phyloP scores from a whole-genome alignment of 2,329 filamentous ascomycete species.

The Microdochium bolleyi region DNA sequence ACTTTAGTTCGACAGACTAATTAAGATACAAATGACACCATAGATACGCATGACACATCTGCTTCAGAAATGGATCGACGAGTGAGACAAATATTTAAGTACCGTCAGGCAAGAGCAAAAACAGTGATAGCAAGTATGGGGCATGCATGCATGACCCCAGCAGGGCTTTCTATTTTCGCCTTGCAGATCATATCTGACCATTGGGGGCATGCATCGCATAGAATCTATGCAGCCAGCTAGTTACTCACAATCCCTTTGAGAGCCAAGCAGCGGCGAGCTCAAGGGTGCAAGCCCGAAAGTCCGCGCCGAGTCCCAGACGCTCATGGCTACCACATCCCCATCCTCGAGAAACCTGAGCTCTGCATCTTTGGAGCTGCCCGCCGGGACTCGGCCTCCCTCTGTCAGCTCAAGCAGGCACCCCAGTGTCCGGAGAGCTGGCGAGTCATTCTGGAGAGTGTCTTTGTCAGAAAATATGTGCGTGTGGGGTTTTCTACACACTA shows the following conservation, averaged over 20 bases:
- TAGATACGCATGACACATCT: neutral
- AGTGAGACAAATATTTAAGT: neutral
- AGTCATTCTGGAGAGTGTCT: neutral
- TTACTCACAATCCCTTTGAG: neutral
- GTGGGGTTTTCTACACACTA: neutral
- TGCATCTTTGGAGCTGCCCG: neutral
- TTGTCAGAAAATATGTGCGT: neutral
- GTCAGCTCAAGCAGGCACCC: neutral
- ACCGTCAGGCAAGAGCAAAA: neutral
- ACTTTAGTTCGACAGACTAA: neutral
- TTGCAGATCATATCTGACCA: neutral
- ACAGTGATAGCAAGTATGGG: neutral
- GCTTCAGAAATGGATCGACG: neutral
- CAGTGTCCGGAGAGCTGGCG: neutral
- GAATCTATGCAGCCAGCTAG: neutral
- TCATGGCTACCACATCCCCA: neutral
- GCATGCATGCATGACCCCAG: neutral
- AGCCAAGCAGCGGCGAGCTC: neutral
- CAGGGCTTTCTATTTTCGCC: neutral
- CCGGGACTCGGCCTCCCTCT: neutral
- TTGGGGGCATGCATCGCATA: neutral
- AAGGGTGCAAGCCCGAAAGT: neutral
- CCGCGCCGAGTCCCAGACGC: neutral
- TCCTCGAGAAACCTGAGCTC: neutral
- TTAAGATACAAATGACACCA: neutral